phyloP scores from a whole-genome alignment of 164 flowering plant genomes.

The Platanus orientalis region DNA sequence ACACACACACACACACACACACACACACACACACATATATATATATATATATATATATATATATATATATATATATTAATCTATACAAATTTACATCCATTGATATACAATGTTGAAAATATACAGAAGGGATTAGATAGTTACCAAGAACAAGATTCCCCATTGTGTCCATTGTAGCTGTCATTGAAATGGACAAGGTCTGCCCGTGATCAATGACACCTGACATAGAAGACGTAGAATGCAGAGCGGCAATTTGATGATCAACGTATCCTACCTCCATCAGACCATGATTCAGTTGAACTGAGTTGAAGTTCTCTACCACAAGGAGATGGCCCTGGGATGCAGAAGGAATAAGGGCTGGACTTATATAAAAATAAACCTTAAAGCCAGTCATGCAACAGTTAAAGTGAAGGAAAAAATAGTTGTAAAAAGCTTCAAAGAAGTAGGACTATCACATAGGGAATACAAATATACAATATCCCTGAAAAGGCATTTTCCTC shows the following conservation, averaged over 20 bases:
- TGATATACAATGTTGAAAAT: neutral
- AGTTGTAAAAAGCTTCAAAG: neutral
- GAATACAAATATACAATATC: too few species aligned
- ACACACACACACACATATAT: too few species aligned
- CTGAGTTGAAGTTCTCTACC: conserved; percentile 53
- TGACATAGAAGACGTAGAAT: conserved; percentile 20
- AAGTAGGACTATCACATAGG: neutral
- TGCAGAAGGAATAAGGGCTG: conserved; percentile 11
- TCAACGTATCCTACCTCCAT: conserved; percentile 85
- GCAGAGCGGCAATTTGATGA: conserved; percentile 32
- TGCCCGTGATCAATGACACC: conserved; percentile 29
- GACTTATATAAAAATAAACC: neutral
- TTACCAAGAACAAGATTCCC: conserved; percentile 88
- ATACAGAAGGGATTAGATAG: conserved; percentile 1
- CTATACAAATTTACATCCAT: too few species aligned
- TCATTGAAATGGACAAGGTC: conserved; percentile 76
- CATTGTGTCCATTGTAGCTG: conserved; percentile 64
- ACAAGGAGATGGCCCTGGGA: conserved; percentile 81
- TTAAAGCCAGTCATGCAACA: neutral
- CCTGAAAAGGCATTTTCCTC: neutral
- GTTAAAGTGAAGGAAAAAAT: too few species aligned
- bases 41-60: too few species aligned
- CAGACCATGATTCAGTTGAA: conserved; percentile 75
- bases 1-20: too few species aligned
- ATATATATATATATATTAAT: too few species aligned